Conservation (phyloP, 2,329 filamentous ascomycete species). For the Ceratocystis eucalypticola region DNA sequence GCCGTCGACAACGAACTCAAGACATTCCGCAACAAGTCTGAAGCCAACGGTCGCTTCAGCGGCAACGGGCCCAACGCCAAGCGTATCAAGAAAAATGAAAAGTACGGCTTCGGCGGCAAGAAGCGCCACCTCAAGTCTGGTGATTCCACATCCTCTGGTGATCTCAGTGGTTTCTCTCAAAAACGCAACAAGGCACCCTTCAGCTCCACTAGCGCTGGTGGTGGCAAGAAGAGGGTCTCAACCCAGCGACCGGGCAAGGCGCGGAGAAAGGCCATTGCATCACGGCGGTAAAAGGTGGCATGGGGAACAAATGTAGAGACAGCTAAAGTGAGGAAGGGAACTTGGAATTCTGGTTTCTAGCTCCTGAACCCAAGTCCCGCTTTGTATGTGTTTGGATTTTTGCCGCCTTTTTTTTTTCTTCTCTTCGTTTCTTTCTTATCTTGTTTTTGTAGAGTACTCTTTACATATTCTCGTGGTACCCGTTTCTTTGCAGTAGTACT, state of each 20-base stretch:
- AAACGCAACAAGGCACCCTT: constrained; percentile 37
- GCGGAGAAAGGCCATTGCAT: constrained; percentile 20
- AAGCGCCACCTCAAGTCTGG: constrained; percentile 85
- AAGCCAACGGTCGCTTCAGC: constrained; percentile 30
- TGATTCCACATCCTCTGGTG: constrained; percentile 68
- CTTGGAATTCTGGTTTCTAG: not conserved
- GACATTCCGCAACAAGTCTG: constrained; percentile 27
- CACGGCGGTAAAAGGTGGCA: constrained; percentile 10
- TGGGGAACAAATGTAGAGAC: not conserved
- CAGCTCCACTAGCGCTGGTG: constrained; percentile 15
- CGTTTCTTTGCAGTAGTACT: constrained; percentile 1
- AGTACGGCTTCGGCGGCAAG: constrained; percentile 93
- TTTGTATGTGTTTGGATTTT: not conserved
- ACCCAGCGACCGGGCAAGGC: constrained; percentile 20
- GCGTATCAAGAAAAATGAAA: constrained; percentile 85
- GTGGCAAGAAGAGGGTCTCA: constrained; percentile 12
- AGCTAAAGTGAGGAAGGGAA: not conserved
- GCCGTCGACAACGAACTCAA: constrained; percentile 57
- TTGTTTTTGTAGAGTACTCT: constrained; percentile 2
- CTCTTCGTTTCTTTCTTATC: not conserved
- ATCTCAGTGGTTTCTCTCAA: constrained; percentile 65
- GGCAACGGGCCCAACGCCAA: constrained; percentile 45
- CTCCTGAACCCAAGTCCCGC: not conserved
- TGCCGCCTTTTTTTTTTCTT: not conserved
- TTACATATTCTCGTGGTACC: constrained; percentile 5